Conservation (phyloP, 1,139 yeast species). For the Hansenula lynferdii region DNA sequence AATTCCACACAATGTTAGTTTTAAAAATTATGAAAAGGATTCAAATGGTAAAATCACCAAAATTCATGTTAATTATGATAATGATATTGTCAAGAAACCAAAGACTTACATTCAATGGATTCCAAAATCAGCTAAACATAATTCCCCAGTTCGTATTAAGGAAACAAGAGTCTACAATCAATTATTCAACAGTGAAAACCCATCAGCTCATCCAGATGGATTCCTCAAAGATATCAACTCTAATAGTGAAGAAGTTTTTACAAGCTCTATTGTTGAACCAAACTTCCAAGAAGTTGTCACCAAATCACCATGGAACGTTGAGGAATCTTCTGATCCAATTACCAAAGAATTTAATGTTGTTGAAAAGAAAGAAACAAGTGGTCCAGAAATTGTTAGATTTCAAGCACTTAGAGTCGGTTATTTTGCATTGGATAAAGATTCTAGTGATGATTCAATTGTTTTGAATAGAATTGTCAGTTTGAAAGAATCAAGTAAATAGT, state of each 20-base stretch:
- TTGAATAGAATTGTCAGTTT: conserved; percentile 24
- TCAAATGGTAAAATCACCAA: conserved; percentile 55
- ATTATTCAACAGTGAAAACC: conserved; percentile 88
- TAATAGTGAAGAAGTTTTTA: conserved; percentile 65
- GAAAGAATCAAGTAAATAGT: conserved; percentile 18
- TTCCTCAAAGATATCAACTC: conserved; percentile 79
- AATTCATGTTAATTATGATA: conserved; percentile 79
- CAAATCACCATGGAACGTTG: conserved; percentile 75
- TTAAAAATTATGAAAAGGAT: conserved; percentile 63
- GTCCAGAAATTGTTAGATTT: conserved; percentile 87
- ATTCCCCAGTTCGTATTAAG: conserved; percentile 56
- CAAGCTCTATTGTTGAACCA: conserved; percentile 71
- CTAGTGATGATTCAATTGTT: conserved; percentile 47
- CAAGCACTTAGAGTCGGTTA: conserved; percentile 98
- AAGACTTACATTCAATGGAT: conserved; percentile 98
- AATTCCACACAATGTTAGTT: conserved; percentile 81
- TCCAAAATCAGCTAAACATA: conserved; percentile 57
- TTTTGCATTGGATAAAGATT: conserved; percentile 86
- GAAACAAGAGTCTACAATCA: conserved; percentile 89
- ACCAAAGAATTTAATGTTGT: conserved; percentile 56
- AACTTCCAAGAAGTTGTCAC: conserved; percentile 64
- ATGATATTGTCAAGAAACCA: conserved; percentile 47
- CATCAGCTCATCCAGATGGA: conserved; percentile 83
- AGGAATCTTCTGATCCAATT: conserved; percentile 58
- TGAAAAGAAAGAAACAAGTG: conserved; percentile 49